A percentile compares a stretch with the other conserved stretches of the same genome.
These are phyloP conservation scores for Stenocarpella maydis DNA, from an alignment of 2,329 filamentous ascomycete genomes.

Conservation along the genomic window DNA sequence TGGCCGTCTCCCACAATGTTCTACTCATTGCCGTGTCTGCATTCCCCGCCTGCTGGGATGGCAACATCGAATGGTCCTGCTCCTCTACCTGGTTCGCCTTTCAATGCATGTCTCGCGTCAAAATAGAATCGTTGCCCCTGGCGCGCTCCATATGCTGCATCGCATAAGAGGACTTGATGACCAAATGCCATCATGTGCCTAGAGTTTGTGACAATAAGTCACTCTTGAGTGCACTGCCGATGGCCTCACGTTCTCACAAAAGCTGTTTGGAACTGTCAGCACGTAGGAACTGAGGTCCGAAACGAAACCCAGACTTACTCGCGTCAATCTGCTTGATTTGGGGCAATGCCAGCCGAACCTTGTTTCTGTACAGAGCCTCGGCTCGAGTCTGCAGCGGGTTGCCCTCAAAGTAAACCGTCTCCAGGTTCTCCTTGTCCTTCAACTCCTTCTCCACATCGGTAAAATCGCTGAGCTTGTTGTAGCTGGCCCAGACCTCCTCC, in stretches of 20 bases:
- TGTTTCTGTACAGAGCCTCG: constrained; percentile 92
- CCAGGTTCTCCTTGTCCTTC: constrained; percentile 78
- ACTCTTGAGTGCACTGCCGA: too few relatives aligned
- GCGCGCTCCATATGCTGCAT: constrained; percentile 1
- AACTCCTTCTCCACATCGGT: constrained; percentile 81
- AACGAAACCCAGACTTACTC: constrained; percentile 69
- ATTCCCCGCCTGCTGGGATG: constrained; percentile 21
- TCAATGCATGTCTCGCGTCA: constrained; percentile 1
- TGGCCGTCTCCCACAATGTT: constrained; percentile 28
- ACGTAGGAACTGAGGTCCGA: not conserved
- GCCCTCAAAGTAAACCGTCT: constrained; percentile 96
- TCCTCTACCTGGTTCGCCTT: constrained; percentile 22
- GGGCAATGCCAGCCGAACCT: constrained; percentile 86
- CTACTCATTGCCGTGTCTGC: not conserved
- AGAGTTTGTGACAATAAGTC: not conserved
- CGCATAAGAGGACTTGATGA: not conserved
- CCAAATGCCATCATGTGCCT: not conserved
- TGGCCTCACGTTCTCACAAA: constrained; percentile 40
- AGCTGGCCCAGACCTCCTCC: constrained; percentile 94
- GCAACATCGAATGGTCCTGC: constrained; percentile 19
- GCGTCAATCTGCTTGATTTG: constrained; percentile 95
- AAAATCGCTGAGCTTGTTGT: constrained; percentile 84
- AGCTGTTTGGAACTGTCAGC: constrained; percentile 39
- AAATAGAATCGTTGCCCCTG: not conserved
- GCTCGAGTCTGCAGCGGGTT: constrained; percentile 84